Percentiles rank a stretch among this genome's conserved stretches.
Evolutionary conservation across 2,329 filamentous ascomycete species (phyloP).

Genomic region (Epichloe aotearoae): DNA sequence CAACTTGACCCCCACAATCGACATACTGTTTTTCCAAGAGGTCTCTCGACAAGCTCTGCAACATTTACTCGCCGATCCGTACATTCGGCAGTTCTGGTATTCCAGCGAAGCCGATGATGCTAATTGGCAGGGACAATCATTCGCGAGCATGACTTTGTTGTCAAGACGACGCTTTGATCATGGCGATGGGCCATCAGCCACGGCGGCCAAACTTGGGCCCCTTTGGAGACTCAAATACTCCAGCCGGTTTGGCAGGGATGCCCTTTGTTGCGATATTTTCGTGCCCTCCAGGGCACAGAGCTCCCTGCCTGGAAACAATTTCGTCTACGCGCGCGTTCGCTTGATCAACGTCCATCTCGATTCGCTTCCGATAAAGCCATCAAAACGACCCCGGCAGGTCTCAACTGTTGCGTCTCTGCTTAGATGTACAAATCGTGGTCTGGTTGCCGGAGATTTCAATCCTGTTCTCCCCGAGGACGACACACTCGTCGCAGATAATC

Average conservation of each 20-base stretch:
- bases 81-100: too few relatives aligned
- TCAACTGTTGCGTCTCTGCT: constrained; percentile 15
- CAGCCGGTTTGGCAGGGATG: too few relatives aligned
- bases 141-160: too few relatives aligned
- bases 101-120: too few relatives aligned
- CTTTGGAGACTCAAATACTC: too few relatives aligned
- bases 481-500: constrained; percentile 16
- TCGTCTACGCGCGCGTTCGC: constrained; percentile 9
- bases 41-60: constrained; percentile 14
- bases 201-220: too few relatives aligned
- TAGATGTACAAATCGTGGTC: constrained; percentile 13
- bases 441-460: constrained; percentile 29
- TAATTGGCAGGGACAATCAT: too few relatives aligned
- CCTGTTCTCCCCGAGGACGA: constrained; percentile 22
- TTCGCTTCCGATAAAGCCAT: constrained; percentile 17
- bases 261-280: too few relatives aligned
- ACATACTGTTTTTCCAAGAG: constrained; percentile 25
- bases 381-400: constrained; percentile 18
- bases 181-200: too few relatives aligned
- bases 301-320: too few relatives aligned
- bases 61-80: constrained; percentile 11
- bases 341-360: constrained; percentile 28
- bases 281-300: too few relatives aligned
- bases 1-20: constrained; percentile 6
- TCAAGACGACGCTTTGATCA: too few relatives aligned